phyloP scores from a whole-genome alignment of 208 protist species.

The Leishmania amazonensis region DNA sequence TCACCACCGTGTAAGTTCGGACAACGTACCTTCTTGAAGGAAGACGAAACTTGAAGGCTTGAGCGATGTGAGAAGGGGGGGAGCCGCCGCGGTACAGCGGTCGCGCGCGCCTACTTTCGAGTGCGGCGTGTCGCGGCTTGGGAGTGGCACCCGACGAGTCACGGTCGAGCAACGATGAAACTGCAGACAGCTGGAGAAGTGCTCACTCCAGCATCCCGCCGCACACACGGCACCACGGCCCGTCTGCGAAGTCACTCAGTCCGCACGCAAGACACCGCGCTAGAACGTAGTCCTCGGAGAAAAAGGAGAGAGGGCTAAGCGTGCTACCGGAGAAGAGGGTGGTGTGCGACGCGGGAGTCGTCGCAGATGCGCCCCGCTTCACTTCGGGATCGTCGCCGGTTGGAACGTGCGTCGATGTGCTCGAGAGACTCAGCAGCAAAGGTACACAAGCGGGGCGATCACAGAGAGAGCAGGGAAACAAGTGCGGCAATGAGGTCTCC shows the following conservation, averaged over 20 bases:
- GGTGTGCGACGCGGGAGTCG: constrained; percentile 37
- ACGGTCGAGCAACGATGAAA: background rate
- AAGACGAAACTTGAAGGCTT: background rate
- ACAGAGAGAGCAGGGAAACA: constrained; percentile 69
- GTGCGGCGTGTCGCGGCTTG: background rate
- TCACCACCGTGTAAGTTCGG: background rate
- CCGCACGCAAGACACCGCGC: constrained; percentile 64
- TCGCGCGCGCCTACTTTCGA: background rate
- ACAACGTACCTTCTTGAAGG: background rate
- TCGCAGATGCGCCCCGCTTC: background rate
- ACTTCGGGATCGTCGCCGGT: background rate
- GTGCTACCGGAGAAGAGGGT: constrained; percentile 79
- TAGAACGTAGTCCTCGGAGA: constrained; percentile 56
- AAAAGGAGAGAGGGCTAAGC: constrained; percentile 70
- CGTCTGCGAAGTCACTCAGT: constrained; percentile 61
- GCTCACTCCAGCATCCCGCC: constrained; percentile 63
- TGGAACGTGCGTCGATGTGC: constrained; percentile 27
- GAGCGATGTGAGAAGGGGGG: background rate
- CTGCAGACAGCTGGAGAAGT: no score
- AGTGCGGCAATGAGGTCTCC: background rate
- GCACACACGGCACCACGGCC: constrained; percentile 74
- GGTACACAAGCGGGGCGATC: constrained; percentile 23
- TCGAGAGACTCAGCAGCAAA: constrained; percentile 33
- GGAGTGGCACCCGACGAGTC: background rate
- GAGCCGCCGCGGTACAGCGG: background rate